phyloP scores from a whole-genome alignment of 2,329 filamentous ascomycete species.

The Emergomyces pasteurianus region DNA sequence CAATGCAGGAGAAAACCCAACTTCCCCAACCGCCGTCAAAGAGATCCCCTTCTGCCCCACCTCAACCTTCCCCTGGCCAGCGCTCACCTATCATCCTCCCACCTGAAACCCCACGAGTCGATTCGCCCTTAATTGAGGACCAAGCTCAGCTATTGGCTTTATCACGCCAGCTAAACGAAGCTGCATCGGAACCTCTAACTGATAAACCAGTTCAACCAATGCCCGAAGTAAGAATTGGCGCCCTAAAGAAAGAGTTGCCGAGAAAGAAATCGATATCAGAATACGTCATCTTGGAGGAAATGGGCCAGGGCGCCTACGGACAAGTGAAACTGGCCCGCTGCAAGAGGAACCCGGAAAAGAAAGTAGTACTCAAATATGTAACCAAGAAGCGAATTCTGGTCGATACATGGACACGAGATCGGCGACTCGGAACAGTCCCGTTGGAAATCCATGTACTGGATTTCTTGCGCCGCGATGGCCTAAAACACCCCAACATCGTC shows the following conservation, averaged over 20 bases:
- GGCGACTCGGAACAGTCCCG: slow-evolving; percentile 83
- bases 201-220: slow-evolving; percentile 30
- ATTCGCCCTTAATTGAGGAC: slow-evolving; percentile 20
- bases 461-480: slow-evolving; percentile 65
- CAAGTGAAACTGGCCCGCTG: slow-evolving; percentile 91
- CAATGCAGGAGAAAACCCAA: slow-evolving; percentile 48
- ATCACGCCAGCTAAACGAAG: slow-evolving; percentile 40
- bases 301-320: slow-evolving; percentile 96
- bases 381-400: slow-evolving; percentile 94
- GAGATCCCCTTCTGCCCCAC: slow-evolving; percentile 57
- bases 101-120: slow-evolving; percentile 12
- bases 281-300: slow-evolving; percentile 88
- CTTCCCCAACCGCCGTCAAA: slow-evolving; percentile 44
- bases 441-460: slow-evolving; percentile 95
- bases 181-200: slow-evolving; percentile 34
- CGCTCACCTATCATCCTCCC: slow-evolving; percentile 33
- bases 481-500: slow-evolving; percentile 54
- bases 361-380: slow-evolving; percentile 93
- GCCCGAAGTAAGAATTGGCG: slow-evolving; percentile 16
- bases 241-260: slow-evolving; percentile 21
- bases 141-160: slow-evolving; percentile 36
- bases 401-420: slow-evolving; percentile 94
- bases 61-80: slow-evolving; percentile 68
- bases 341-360: slow-evolving; percentile 61
- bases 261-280: slow-evolving; percentile 78